phyloP scores from a whole-genome alignment of 352 stramenopile species.

The Phytophthora fragariaefolia region DNA sequence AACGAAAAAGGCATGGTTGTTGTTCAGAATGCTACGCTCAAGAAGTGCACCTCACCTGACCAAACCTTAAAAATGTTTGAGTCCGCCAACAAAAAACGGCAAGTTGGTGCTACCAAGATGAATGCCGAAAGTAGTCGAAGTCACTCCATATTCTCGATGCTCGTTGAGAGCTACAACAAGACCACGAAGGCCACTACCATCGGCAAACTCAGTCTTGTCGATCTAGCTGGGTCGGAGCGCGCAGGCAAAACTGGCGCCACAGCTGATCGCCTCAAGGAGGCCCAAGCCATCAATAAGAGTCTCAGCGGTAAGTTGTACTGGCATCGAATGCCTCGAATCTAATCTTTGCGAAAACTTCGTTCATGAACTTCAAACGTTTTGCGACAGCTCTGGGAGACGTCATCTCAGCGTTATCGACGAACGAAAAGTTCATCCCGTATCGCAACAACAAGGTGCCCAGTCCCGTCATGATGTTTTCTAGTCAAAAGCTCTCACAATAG shows the following conservation, averaged over 20 bases:
- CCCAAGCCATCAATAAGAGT: conserved; percentile 92
- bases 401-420: conserved; percentile 90
- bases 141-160: conserved; percentile 91
- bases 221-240: conserved; percentile 89
- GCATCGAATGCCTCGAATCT: too few species aligned
- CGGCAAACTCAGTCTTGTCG: conserved; percentile 89
- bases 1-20: conserved; percentile 93
- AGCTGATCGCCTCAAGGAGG: conserved; percentile 86
- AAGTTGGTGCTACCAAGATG: conserved; percentile 93
- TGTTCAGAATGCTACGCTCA: conserved; percentile 87
- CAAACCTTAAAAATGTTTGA: conserved; percentile 91
- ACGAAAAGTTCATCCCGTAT: conserved; percentile 95
- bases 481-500: neutral
- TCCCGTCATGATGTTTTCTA: neutral
- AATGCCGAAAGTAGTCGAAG: conserved; percentile 92
- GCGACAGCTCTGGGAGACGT: conserved; percentile 91
- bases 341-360: too few species aligned
- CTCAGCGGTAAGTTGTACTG: conserved; percentile 76
- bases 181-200: conserved; percentile 85
- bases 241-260: conserved; percentile 88
- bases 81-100: conserved; percentile 86
- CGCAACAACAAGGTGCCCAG: conserved; percentile 90
- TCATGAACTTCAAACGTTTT: too few species aligned
- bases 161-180: conserved; percentile 91
- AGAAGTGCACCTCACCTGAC: conserved; percentile 66